Base-by-base conservation (phyloP, 768 basidiomycete genomes). In the Calvatia gigantea region DNA sequence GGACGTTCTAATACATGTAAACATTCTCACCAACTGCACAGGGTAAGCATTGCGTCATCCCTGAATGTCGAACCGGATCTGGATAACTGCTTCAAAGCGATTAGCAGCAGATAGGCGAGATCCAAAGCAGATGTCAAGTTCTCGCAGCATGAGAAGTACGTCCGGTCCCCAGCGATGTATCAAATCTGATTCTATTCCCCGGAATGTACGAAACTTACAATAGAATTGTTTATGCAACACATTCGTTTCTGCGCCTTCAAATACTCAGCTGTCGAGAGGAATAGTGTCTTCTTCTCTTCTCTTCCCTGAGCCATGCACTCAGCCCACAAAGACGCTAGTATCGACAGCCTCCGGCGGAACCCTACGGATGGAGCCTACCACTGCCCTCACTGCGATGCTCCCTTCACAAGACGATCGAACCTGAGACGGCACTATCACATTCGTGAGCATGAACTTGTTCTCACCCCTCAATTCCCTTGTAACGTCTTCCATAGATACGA, bases 331-430 rank as follows among this genome's bases (percentile, higher is more conserved):
- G 50, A 57, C 42, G 42, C 44, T 11, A 61, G 59, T 55, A 64
- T 72, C 49, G 68, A 72, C 64, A 65, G 62, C 46, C 63, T 72
- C 45, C 65, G 65, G 52, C 67, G 71, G 44, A 68, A 70, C 58
- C 60, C 64, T 47, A 68, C 64, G 17, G 69, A 70, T 43, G 67
- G 69, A 4, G 67, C 69, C 5, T 72, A 72, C 60, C 71, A 70
- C 37, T 72, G 71, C 46, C 71, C 69, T 2, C 67, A 63, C 46
- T 72, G 71, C 60, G 64, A 70, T 47, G 68, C 67, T 27, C 71
- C 71, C 29, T 72, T 72, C 56, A 72, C 71, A 9, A 64, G 71
- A 49, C 60, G 71, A 54, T 72, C 71, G 21, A 72, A 72, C 58
- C 63, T 72, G 38, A 64, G 69, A 45, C 61, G 69, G 43, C 71